Base-by-base conservation (phyloP, 306 rosid genomes). In the Casuarina glauca region DNA sequence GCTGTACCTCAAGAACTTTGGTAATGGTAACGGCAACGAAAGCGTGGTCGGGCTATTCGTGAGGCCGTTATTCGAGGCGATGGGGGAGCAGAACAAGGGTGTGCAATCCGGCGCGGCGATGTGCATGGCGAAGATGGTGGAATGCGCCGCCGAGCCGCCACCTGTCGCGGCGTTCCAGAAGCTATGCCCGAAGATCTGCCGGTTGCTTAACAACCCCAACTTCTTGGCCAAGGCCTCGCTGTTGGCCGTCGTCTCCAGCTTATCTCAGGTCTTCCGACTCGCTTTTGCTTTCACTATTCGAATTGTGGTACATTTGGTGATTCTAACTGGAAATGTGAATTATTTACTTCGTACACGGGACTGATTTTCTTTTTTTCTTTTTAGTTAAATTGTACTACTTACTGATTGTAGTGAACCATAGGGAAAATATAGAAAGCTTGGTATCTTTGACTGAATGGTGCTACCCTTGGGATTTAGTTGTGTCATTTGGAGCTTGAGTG, bases 101-200 rank as follows among this genome's bases (percentile, higher is more conserved):
- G 96, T 91, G 61, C 99, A 96, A 78, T 87, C 91, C 11, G 98
- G 97, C 58, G 99, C 99, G 1, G 98, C 99, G 3, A 36, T 82
- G 78, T 93, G 99, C 71, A 82, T 96, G 93, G 94, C 96, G 2
- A 93, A 90, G 84, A 86, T 93, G 87, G 96, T 96, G 66, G 98
- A 93, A 26, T 78, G 93, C 13, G 91, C 93, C 2, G 71, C 78
- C 0, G 83, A 82, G 5, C 86, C 86, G 9, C 96, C 96, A 2
- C 97, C 96, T 4, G 84, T 88, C 20, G 35, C 82, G 0, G 84
- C 93, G 36, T 96, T 96, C 64, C 97, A 93, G 87, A 96, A 90
- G 89, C 88, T 96, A 3, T 96, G 98, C 76, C 97, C 96, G 1
- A 93, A 92, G 97, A 93, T 96, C 87, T 96, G 90, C 80, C 93